A percentile compares a stretch with the other conserved stretches of the same genome.
phyloP scores from a whole-genome alignment of 2,329 filamentous ascomycete genomes.

The Penicillium sp. region DNA sequence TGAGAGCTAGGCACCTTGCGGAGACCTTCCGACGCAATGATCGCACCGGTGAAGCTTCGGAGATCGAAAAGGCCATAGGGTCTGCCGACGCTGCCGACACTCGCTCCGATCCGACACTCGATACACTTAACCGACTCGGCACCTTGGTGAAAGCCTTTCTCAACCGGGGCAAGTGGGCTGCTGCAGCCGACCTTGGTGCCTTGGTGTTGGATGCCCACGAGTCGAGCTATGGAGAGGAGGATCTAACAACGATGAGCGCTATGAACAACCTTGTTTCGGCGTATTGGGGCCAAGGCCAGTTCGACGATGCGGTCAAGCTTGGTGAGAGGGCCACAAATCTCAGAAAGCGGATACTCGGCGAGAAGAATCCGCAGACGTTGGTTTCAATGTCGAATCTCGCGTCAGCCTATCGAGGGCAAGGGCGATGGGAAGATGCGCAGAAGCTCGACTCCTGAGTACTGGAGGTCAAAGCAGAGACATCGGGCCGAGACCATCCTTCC shows the following conservation, averaged over 20 bases:
- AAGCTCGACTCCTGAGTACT: conserved; percentile 8
- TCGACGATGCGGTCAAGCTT: conserved; percentile 7
- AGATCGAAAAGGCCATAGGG: neutral
- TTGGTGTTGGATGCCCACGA: conserved; percentile 1
- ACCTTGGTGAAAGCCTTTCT: conserved; percentile 4
- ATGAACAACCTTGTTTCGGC: conserved; percentile 16
- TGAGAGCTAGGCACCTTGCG: neutral
- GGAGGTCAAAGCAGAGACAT: conserved; percentile 5
- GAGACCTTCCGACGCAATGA: neutral
- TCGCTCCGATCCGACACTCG: neutral
- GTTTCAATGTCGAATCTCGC: conserved; percentile 17
- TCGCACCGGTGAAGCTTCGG: neutral
- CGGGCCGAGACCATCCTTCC: conserved; percentile 4
- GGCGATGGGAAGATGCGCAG: conserved; percentile 6
- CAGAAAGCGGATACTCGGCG: conserved; percentile 3
- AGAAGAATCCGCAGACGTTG: conserved; percentile 12
- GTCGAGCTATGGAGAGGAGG: conserved; percentile 5
- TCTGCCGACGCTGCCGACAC: neutral
- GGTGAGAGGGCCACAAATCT: conserved; percentile 1
- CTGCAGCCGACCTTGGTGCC: conserved; percentile 7
- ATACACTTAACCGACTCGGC: conserved; percentile 3
- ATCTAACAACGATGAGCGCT: conserved; percentile 11
- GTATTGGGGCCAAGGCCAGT: conserved; percentile 11
- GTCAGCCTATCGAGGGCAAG: conserved; percentile 12
- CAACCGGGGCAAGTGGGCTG: conserved; percentile 5